Percentiles rank a stretch among this genome's conserved stretches.
These are phyloP conservation scores for Eutreptiella sp. DNA, from an alignment of 208 protist species.

Conservation along the genomic window DNA sequence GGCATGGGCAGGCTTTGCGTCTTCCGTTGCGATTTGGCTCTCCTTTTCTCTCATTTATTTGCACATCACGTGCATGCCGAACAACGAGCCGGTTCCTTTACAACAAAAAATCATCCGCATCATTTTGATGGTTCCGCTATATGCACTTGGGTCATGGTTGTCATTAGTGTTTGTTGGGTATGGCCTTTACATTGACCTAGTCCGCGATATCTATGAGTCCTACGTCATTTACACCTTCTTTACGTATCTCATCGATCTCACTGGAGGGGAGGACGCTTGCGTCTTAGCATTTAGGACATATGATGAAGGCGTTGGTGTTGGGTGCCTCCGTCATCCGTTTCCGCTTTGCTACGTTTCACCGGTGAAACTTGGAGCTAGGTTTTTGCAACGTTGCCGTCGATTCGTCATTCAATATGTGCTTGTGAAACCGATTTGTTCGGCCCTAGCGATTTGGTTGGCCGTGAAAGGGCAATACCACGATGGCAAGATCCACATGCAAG, in stretches of 20 bases:
- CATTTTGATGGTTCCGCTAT: conserved; percentile 85
- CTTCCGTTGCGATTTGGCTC: too few relatives aligned
- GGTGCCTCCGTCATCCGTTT: conserved; percentile 63
- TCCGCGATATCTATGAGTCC: conserved; percentile 82
- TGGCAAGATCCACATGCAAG: conserved; percentile 49
- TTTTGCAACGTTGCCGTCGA: conserved; percentile 71
- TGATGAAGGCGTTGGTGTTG: conserved; percentile 50
- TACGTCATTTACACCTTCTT: conserved; percentile 90
- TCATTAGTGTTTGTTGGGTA: conserved; percentile 53
- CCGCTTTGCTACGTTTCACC: conserved; percentile 57
- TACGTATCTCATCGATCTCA: conserved; percentile 78
- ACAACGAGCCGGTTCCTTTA: too few relatives aligned
- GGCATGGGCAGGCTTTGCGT: too few relatives aligned
- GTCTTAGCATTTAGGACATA: conserved; percentile 43
- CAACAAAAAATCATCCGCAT: conserved; percentile 86
- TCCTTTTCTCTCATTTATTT: too few relatives aligned
- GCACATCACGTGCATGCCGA: too few relatives aligned
- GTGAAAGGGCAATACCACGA: conserved; percentile 60
- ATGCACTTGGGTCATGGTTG: conserved; percentile 74
- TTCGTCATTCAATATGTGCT: conserved; percentile 79
- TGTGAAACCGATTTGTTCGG: conserved; percentile 60
- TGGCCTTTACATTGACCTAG: conserved; percentile 75
- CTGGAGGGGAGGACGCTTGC: conserved; percentile 74
- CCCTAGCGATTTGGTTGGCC: conserved; percentile 56
- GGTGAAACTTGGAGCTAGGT: too few relatives aligned